Base-by-base conservation (phyloP, 306 rosid species). In the Prunus padus region DNA sequence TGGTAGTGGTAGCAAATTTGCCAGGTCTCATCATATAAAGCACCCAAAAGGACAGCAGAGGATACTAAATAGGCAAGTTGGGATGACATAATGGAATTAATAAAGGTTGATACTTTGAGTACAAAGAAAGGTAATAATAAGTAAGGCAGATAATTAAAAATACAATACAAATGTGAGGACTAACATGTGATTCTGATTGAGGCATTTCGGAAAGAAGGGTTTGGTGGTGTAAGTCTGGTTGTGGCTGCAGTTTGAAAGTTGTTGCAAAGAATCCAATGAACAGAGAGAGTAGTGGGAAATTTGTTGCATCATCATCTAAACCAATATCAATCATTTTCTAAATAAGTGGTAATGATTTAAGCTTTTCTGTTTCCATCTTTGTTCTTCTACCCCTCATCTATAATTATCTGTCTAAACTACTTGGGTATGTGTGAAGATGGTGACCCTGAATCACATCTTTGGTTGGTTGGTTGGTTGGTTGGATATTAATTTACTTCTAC, bases 261-360 rank as follows among this genome's bases (percentile, higher is more conserved):
- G 73, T 56, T 25, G 68, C 57, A 73, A 37, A 59, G 67, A 59
- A 25, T 42, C 76, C 56, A 42, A 72, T 59, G 26, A 18, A 59
- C 23, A 12, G 33, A 59, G 3, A 59, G 64, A 59, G 13, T 25
- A 23, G 33, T 57, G 64, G 31, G 64, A 4, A 19, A 13, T 3
- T 31, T 63, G 8, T 30, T 63, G 45, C 67, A 16, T 31, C 0
- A 61, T 55, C 3, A 9, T 14, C 2, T 51, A 22, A 37, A 37
- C 42, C 42, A 37, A 37, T 7, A 6, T 37, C 42, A 37, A 8
- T 37, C 42, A 37, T 5, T 31, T 15, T 16, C 13, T 63, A 2
- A 63, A 8, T 31, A 4, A 9, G 45, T 31, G 46, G 13, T 61
- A 28, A 28, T 31, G 42, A 31, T 55, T 55, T 20, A 31, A 15